Conservation (phyloP, 2,329 filamentous ascomycete genomes). For the Colletotrichum destructivum region DNA sequence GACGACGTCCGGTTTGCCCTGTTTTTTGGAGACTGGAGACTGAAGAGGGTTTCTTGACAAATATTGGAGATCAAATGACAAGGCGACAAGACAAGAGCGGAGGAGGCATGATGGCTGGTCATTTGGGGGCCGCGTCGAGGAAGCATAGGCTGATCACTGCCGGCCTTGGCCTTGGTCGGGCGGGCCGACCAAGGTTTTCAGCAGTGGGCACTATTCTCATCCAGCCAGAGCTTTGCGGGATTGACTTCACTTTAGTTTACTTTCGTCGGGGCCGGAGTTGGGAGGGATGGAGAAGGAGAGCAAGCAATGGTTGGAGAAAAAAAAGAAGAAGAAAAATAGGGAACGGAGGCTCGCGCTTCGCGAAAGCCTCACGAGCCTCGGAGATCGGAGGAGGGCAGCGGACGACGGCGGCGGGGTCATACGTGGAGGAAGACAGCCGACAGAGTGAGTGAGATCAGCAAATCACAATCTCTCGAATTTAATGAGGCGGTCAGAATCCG, state of each 20-base stretch:
- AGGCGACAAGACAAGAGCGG: background rate
- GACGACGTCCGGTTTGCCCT: background rate
- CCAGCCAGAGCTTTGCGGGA: background rate
- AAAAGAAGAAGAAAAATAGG: too few species aligned
- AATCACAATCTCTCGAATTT: conserved; percentile 4
- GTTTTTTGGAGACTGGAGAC: conserved; percentile 13
- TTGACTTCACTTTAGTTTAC: too few species aligned
- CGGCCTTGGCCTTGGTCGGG: background rate
- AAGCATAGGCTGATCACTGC: background rate
- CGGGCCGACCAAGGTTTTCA: background rate
- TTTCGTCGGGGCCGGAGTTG: background rate
- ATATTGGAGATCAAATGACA: background rate
- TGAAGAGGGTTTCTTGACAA: background rate
- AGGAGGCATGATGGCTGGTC: background rate
- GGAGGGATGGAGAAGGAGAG: background rate
- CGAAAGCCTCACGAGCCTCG: background rate
- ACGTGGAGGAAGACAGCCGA: background rate
- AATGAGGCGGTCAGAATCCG: conserved; percentile 11
- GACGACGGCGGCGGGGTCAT: too few species aligned
- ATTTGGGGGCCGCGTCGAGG: background rate
- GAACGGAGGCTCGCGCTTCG: background rate
- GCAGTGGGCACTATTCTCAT: background rate
- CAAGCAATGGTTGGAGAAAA: too few species aligned
- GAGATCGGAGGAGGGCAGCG: background rate
- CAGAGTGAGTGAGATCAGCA: background rate